These are phyloP conservation scores for Globisporangium ultimum DNA, from an alignment of 352 stramenopile species.

Conservation along the genomic window DNA sequence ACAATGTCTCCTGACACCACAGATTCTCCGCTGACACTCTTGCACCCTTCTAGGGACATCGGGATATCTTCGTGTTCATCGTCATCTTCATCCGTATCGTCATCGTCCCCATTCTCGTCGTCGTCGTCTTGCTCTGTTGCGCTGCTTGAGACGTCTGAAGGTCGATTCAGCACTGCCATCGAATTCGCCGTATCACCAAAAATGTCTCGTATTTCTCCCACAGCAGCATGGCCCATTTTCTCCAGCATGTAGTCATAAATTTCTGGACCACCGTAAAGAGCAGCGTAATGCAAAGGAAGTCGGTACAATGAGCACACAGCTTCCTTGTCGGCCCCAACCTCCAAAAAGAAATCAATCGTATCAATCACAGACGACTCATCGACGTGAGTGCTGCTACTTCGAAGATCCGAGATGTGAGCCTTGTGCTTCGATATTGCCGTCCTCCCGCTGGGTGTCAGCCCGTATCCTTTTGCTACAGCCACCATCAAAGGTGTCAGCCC, in stretches of 20 bases:
- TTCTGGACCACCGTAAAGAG: constrained; percentile 52
- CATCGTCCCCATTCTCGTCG: constrained; percentile 7
- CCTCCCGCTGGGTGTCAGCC: constrained; percentile 25
- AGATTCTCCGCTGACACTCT: constrained; percentile 19
- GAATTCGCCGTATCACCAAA: constrained; percentile 53
- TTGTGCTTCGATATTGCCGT: constrained; percentile 22
- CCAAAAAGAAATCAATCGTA: constrained; percentile 75
- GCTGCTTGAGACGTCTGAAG: constrained; percentile 19
- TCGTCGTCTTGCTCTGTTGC: constrained; percentile 11
- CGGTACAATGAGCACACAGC: constrained; percentile 70
- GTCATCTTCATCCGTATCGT: constrained; percentile 12
- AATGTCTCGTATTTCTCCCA: constrained; percentile 59
- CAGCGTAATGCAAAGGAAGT: constrained; percentile 73
- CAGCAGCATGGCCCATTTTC: constrained; percentile 39
- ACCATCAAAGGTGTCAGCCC: constrained; percentile 79
- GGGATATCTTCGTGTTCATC: constrained; percentile 35
- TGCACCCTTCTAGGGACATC: constrained; percentile 43
- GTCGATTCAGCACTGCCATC: constrained; percentile 41
- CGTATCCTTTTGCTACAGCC: constrained; percentile 49
- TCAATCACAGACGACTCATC: constrained; percentile 55
- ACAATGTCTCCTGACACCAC: constrained; percentile 45
- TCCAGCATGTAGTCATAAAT: constrained; percentile 51
- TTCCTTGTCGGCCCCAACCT: constrained; percentile 49
- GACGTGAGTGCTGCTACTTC: constrained; percentile 40
- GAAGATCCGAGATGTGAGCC: constrained; percentile 31